Evolutionary conservation across 192 early-diverging fungal species (phyloP), one percentile per base, ranked within the genome.

Genomic region (Coemansia sp.): DNA sequence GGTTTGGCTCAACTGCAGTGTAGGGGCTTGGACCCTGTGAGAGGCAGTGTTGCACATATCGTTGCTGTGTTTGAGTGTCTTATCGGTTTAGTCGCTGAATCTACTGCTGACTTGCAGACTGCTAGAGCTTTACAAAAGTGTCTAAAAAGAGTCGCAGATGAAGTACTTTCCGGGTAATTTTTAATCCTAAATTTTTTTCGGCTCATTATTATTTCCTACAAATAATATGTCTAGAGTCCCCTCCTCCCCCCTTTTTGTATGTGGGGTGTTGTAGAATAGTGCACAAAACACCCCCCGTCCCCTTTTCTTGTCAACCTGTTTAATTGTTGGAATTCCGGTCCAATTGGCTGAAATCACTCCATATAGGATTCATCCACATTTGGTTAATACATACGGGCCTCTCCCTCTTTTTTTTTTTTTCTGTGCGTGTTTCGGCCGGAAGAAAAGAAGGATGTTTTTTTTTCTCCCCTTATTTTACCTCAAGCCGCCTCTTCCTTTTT

Each of bases 41-140:
- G 31, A 12, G 5, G 46, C 52, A 24, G 20, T 5, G 69, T 77
- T 0, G 68, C 72, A 2, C 74, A 79, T 46, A 66, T 84, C 9
- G 64, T 79, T 63, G 68, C 73, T n/a, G 60, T 79, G 61, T 84
- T 74, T 46, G 69, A 52, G 20, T 42, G 61, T 42, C 64, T 84
- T 9, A 57, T 84, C 5, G 74, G 52, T 2, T 71, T 84, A 36
- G 36, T 84, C 16, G 15, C 72, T n/a, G 74, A 71, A 8, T 40
- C 54, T 0, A 8, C 20, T 3, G 38, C 40, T 0, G 82, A 76
- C 24, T 3, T 55, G 31, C 74, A 38, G 12, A 27, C 71, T 0
- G 47, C 73, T 43, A 40, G 18, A 0, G 54, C 71, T 16, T 62
- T 84, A 24, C 82, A 79, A 66, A 59, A 18, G 59, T 83, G 80